Base-by-base conservation (phyloP, 2,329 filamentous ascomycete genomes). In the Pestalotiopsis sp. region DNA sequence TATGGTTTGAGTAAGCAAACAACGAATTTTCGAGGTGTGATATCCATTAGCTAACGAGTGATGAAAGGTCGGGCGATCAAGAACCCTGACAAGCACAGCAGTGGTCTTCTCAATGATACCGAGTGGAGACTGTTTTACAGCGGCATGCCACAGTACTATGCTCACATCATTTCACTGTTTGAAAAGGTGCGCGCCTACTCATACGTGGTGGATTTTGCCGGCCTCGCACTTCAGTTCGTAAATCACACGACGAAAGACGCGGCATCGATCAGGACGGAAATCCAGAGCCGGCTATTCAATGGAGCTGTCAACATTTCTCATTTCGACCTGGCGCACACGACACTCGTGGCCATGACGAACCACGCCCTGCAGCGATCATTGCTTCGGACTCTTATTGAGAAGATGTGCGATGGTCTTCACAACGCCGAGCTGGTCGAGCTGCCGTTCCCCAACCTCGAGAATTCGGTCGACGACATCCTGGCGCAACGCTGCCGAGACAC, bases 211-310 rank as follows among this genome's bases (percentile, higher is more conserved):
- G 93, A 97, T 72, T 98, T 97, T 83, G 91, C 93, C 52, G 88
- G 90, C 52, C 83, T 95, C 27, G 91, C 93, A 5, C 83, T 97
- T 57, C 90, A 93, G 74, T 92, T 93, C 70, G 76, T 84, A 31
- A 78, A 80, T 52, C 72, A 71, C 45, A 77, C 73, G 57, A 76
- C 74, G 3, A 78, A 83, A 40, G 75, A 78, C 67, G 73, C 69
- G 31, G 75, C 77, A 14, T 73, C 83, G 49, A 82, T 89, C 68
- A 87, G 88, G 69, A 88, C 87, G 1, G 93, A 97, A 70, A 89
- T 98, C 75, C 89, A 97, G 23, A 92, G 90, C 72, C 91, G 94
- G 2, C 86, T 97, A 2, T 98, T 98, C 83, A 91, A 90, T 70
- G 93, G 94, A 20, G 91, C 94, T 0, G 84, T 96, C 23, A 89